Evolutionary conservation across 2,329 filamentous ascomycete species (phyloP).

Genomic region (Hymenotorrendiella dingleyae): DNA sequence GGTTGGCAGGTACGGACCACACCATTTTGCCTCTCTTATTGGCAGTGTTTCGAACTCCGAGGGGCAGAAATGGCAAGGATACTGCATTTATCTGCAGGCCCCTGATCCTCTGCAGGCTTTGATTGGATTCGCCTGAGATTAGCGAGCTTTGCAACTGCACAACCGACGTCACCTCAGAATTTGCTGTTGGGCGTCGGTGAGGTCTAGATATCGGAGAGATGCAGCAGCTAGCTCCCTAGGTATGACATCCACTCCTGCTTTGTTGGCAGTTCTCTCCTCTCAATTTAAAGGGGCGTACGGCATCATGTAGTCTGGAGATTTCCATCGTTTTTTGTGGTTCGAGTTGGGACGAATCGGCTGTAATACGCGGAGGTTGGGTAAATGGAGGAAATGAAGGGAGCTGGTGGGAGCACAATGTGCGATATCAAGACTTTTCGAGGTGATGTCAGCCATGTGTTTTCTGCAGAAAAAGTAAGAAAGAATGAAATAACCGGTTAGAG

Average conservation of each 20-base stretch:
- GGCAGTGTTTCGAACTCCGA: conserved; percentile 1
- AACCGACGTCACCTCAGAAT: conserved; percentile 1
- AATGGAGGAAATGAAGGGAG: background rate
- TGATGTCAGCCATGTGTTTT: too few species aligned
- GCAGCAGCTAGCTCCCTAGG: background rate
- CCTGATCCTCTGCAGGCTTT: background rate
- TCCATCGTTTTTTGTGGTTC: background rate
- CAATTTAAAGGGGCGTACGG: background rate
- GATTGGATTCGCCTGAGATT: background rate
- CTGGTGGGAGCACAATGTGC: background rate
- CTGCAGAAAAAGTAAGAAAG: background rate
- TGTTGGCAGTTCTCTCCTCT: background rate
- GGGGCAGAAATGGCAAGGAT: background rate
- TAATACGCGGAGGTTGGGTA: too few species aligned
- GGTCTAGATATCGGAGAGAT: conserved; percentile 1
- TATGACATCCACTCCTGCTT: background rate
- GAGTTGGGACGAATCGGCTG: conserved; percentile 1
- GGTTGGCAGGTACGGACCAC: conserved; percentile 1
- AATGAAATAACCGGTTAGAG: background rate
- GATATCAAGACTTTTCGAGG: background rate
- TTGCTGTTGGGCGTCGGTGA: background rate
- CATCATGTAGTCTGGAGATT: background rate
- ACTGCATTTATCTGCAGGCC: background rate
- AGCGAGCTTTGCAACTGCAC: background rate
- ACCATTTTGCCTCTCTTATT: background rate